Percentiles rank a stretch among this genome's conserved stretches.
Evolutionary conservation across 2,329 filamentous ascomycete genomes (phyloP).

Genomic region (Chaetomiaceae sp.): DNA sequence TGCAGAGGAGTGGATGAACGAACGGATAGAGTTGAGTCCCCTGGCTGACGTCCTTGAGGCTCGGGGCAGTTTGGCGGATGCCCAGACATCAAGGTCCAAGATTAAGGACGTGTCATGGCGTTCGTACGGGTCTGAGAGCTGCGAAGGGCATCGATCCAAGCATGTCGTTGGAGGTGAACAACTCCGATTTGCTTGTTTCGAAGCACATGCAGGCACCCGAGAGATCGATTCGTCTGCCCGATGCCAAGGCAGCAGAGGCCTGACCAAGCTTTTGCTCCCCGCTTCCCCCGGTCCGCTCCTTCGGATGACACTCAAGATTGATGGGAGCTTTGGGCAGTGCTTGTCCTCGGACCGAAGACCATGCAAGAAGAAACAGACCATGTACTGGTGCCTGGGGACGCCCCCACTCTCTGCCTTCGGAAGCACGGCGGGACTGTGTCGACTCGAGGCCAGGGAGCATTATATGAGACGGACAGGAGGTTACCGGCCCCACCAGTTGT

Average conservation of each 20-base stretch:
- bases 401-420: conserved; percentile 25
- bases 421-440: conserved; percentile 22
- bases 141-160: not conserved
- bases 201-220: not conserved
- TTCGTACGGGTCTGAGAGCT: not conserved
- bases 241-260: not conserved
- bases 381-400: not conserved
- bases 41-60: not conserved
- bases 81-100: not conserved
- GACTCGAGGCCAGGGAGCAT: conserved; percentile 1
- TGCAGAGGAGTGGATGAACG: too few species aligned
- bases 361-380: conserved; percentile 24
- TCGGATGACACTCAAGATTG: not conserved
- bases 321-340: not conserved
- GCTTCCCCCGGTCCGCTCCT: not conserved
- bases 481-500: not conserved
- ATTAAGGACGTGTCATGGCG: not conserved
- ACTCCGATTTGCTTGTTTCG: not conserved
- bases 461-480: conserved; percentile 25
- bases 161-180: not conserved
- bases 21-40: too few species aligned
- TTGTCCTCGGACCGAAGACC: conserved; percentile 11
- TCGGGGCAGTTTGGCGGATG: not conserved
- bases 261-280: not conserved
- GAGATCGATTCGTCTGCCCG: not conserved